Evolutionary conservation across 2,329 filamentous ascomycete species (phyloP), one percentile per base, ranked within the genome.

Genomic region (Triangularia verruculosa): DNA sequence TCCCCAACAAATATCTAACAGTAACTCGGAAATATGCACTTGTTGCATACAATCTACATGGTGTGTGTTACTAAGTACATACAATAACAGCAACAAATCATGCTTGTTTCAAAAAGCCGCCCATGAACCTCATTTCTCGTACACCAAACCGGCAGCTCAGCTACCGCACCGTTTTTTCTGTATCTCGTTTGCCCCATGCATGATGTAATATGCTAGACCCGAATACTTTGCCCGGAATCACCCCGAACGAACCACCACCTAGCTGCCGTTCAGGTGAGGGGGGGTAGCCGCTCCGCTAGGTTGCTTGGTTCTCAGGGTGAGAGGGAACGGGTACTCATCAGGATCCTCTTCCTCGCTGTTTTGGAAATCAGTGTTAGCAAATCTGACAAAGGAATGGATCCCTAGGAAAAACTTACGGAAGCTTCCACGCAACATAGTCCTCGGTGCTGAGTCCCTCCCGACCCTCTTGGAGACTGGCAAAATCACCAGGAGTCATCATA

Each of bases 401-500:
- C 25, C n/a, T 13, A 9, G 47, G n/a, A 53, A 58, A 8, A 62
- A 93, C 93, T 90, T 85, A 98, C 90, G 94, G 95, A 64, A 98
- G 82, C 79, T 96, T 97, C 95, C 95, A 99, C 30, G 94, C 91
- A 73, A 98, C 92, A 76, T 99, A 98, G 74, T 99, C 95, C 78
- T 99, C 95, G 0, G 95, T 98, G 79, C 85, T 95, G 70, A 99
- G 79, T 0, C 94, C 93, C 77, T 99, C 95, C 52, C 90, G 89
- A 53, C 93, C 92, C 78, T 99, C 95, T 78, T 98, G 95, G 62
- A 99, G 81, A 70, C 92, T 97, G 27, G 93, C 95, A 82, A 98
- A 98, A 77, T 99, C 95, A 55, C 95, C 95, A 7, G 95, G 95
- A 0, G 95, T 99, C 95, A 99, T 98, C 93, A 97, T 97, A 61